Evolutionary conservation across 345 rosid species (phyloP).

Genomic region (Punica granatum): DNA sequence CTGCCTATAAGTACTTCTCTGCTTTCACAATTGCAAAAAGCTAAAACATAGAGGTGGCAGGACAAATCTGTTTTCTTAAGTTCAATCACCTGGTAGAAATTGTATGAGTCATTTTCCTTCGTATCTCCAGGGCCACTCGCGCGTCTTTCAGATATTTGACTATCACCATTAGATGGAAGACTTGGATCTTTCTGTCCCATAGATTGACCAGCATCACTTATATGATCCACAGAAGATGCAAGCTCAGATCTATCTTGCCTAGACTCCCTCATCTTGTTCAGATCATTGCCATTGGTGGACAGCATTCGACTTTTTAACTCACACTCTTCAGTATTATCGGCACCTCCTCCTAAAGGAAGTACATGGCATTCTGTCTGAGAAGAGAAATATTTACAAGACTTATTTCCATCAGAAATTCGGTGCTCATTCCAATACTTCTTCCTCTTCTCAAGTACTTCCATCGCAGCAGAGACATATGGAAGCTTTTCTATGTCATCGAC

Average conservation of each 20-base stretch:
- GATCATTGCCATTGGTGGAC: constrained; percentile 18
- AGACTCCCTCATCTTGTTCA: constrained; percentile 19
- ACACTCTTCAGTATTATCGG: constrained; percentile 15
- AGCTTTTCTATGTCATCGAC: constrained; percentile 88
- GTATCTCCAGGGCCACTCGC: constrained; percentile 29
- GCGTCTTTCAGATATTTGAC: constrained; percentile 21
- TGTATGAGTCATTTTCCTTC: constrained; percentile 53
- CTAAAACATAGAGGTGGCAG: neutral
- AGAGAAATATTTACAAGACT: constrained; percentile 17
- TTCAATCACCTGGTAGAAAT: constrained; percentile 75
- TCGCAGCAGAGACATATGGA: constrained; percentile 84
- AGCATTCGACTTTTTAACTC: constrained; percentile 16
- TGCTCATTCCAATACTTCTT: constrained; percentile 74
- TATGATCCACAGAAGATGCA: constrained; percentile 28
- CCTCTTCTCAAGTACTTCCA: constrained; percentile 72
- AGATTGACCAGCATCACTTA: constrained; percentile 24
- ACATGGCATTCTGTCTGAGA: constrained; percentile 19
- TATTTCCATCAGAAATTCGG: constrained; percentile 18
- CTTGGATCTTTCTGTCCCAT: constrained; percentile 26
- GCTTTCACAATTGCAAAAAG: neutral
- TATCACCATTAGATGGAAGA: constrained; percentile 35
- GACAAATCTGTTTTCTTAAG: constrained; percentile 3
- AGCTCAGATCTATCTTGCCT: constrained; percentile 23
- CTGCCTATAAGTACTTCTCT: neutral
- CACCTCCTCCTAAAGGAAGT: constrained; percentile 17